Base-by-base conservation (phyloP, 2,329 filamentous ascomycete genomes). In the Fusarium scirpi region DNA sequence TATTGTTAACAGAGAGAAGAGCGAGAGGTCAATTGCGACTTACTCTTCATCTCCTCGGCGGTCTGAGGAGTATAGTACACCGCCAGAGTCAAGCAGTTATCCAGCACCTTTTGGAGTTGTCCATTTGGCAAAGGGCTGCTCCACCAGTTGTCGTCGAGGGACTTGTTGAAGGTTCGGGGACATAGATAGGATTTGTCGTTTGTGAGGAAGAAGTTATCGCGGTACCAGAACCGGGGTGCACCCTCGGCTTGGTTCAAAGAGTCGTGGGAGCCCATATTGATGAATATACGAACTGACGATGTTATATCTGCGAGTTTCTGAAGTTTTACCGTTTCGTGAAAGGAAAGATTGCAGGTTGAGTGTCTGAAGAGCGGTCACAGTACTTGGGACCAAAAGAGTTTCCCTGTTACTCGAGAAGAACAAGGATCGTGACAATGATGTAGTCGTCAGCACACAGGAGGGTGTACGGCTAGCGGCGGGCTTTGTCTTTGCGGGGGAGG, bases 121-220 rank as follows among this genome's bases (percentile, higher is more conserved):
- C 80, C 77, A 20, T 85, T 80, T 3, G 87, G 83, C 8, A 89
- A 77, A 5, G 85, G 77, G 46, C 83, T 83, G 24, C 87, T 85
- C 89, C 90, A 91, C 82, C 89, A 90, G 75, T 86, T 78, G 40
- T 90, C 87, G 18, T 76, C 82, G 68, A 91, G 86, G 24, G 86
- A 87, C 8, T 81, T 80, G 72, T 88, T 88, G 71, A 91, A 80
- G 34, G 84, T 84, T 38, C 82, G 77, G 25, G 86, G 79, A 55
- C 89, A 84, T 63, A 92, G 78, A 55, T 87, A 85, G 12, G 79
- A 75, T 30, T 84, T 85, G 74, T 91, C 85, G 40, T 88, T 91
- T 29, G 89, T 91, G 77, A 91, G 81, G 70, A 90, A 79, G 77
- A 88, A 91, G 59, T 84, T 82, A 68, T 85, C 83, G 45, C 82